Percentiles rank a stretch among this genome's conserved stretches.
Evolutionary conservation across 2,329 filamentous ascomycete genomes (phyloP).

Genomic region (Cylindrodendrum hubeiense): DNA sequence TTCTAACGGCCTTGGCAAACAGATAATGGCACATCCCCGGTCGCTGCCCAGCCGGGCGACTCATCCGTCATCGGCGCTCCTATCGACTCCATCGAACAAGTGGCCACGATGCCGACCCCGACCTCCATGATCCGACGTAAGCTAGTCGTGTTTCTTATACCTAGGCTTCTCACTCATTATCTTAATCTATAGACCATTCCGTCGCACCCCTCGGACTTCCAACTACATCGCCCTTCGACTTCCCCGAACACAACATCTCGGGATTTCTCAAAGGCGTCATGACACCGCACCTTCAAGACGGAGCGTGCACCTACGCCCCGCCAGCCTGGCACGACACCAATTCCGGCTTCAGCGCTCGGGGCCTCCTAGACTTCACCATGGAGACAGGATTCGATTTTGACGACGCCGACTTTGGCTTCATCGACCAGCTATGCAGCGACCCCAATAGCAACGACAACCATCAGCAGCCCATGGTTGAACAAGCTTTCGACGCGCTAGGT

Average conservation of each 20-base stretch:
- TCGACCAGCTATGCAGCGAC: conserved; percentile 23
- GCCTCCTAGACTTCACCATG: conserved; percentile 21
- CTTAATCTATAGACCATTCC: not conserved
- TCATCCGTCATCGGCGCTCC: not conserved
- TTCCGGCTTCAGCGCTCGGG: conserved; percentile 3
- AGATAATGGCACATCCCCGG: conserved; percentile 14
- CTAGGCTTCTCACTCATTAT: not conserved
- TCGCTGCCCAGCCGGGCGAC: conserved; percentile 1
- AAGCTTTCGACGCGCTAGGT: conserved; percentile 11
- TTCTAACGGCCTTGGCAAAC: not conserved
- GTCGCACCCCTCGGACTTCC: conserved; percentile 8
- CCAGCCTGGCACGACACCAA: conserved; percentile 9
- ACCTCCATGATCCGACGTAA: conserved; percentile 21
- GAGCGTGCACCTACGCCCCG: not conserved
- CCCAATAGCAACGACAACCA: conserved; percentile 2
- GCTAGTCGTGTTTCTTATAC: not conserved
- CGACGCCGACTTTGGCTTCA: conserved; percentile 24
- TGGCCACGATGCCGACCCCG: conserved; percentile 14
- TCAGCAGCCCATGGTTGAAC: conserved; percentile 5
- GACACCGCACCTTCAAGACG: conserved; percentile 4
- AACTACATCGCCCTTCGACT: conserved; percentile 16
- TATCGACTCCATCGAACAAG: conserved; percentile 20
- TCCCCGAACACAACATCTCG: conserved; percentile 24
- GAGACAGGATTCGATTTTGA: conserved; percentile 18
- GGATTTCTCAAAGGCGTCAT: conserved; percentile 23